These are phyloP conservation scores for Elongisporangium anandrum DNA, from an alignment of 352 stramenopile genomes.

Conservation along the genomic window DNA sequence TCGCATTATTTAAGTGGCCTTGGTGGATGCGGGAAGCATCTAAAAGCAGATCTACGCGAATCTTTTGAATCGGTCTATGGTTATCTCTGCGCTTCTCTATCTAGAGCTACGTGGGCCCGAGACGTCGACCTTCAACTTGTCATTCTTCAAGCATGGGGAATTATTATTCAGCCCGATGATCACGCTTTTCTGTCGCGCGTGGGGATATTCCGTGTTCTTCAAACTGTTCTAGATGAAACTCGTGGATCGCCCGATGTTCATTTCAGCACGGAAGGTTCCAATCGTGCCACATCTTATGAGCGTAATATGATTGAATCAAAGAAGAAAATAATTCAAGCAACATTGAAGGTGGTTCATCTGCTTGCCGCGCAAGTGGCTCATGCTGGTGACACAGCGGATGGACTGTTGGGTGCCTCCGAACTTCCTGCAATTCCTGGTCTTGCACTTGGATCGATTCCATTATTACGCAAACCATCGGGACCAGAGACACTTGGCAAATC, in stretches of 20 bases:
- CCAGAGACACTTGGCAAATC: constrained; percentile 87
- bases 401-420: constrained; percentile 48
- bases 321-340: constrained; percentile 83
- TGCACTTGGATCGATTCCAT: constrained; percentile 61
- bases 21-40: constrained; percentile 72
- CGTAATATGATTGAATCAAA: constrained; percentile 34
- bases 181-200: constrained; percentile 88
- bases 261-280: constrained; percentile 8
- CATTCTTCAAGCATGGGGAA: constrained; percentile 80
- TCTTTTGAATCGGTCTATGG: constrained; percentile 85
- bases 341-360: constrained; percentile 84
- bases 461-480: constrained; percentile 79
- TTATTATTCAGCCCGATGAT: constrained; percentile 86
- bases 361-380: constrained; percentile 86
- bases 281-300: constrained; percentile 27
- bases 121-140: constrained; percentile 80
- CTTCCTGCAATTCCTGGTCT: constrained; percentile 37
- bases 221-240: constrained; percentile 87
- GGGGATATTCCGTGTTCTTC: constrained; percentile 85
- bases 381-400: constrained; percentile 59
- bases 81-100: constrained; percentile 69
- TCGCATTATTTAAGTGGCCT: constrained; percentile 72
- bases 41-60: constrained; percentile 73
- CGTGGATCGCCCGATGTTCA: constrained; percentile 44
- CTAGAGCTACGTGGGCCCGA: constrained; percentile 79